Percentiles rank a stretch among this genome's conserved stretches.
Evolutionary conservation across 768 basidiomycete genomes (phyloP).

Genomic region (Pholiota conissans): DNA sequence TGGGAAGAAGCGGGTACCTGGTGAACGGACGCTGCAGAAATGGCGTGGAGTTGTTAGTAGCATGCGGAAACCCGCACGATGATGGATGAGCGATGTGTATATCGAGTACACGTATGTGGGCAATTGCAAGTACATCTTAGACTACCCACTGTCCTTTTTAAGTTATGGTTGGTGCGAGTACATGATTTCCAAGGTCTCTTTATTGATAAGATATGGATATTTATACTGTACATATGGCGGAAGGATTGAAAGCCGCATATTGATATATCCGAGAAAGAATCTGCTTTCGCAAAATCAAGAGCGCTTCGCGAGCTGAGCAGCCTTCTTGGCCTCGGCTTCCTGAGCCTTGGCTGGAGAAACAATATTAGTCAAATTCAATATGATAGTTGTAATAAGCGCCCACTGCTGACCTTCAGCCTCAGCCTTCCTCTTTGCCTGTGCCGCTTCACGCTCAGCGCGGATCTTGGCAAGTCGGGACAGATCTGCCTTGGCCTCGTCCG

Average conservation of each 20-base stretch:
- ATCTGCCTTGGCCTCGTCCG: slow-evolving; percentile 86
- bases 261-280: not conserved
- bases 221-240: not conserved
- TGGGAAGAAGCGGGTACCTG: not conserved
- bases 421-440: slow-evolving; percentile 84
- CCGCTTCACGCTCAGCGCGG: slow-evolving; percentile 83
- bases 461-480: slow-evolving; percentile 86
- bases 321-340: slow-evolving; percentile 62
- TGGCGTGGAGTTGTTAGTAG: slow-evolving; percentile 1
- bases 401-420: slow-evolving; percentile 74
- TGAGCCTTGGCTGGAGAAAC: slow-evolving; percentile 55
- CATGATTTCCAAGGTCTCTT: not conserved
- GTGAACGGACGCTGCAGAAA: not conserved
- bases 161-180: not conserved
- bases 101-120: not conserved
- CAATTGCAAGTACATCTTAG: not conserved
- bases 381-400: not conserved
- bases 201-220: not conserved
- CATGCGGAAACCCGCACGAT: not conserved
- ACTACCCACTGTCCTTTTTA: no score
- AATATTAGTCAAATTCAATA: not conserved
- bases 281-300: not conserved
- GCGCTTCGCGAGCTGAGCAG: slow-evolving; percentile 36
- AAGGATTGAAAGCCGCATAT: not conserved
- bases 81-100: not conserved